These are phyloP conservation scores for Gillenia trifoliata DNA, from an alignment of 306 rosid genomes.

Conservation along the genomic window DNA sequence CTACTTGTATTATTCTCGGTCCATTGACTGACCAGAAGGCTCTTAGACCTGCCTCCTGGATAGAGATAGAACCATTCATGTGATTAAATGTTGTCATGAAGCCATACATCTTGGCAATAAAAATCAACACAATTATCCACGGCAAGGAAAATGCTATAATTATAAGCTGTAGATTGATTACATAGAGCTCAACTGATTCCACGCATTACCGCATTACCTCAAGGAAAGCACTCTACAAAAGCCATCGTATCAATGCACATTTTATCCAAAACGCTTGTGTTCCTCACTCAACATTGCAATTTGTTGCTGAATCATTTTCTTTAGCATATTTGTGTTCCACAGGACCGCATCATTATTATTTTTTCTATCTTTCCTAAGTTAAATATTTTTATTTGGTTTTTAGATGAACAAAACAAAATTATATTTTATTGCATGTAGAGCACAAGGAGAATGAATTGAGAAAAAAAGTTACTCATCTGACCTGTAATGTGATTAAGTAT, in stretches of 20 bases:
- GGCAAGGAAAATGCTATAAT: too few relatives aligned
- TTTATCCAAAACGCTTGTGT: background rate
- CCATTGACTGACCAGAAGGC: constrained; percentile 95
- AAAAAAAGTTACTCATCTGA: constrained; percentile 13
- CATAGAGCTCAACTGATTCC: too few relatives aligned
- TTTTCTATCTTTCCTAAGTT: background rate
- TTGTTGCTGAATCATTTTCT: background rate
- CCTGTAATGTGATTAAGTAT: constrained; percentile 83
- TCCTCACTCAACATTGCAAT: background rate
- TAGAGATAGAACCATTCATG: background rate
- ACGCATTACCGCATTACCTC: too few relatives aligned
- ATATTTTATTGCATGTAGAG: background rate
- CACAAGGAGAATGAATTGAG: background rate
- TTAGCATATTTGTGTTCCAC: background rate
- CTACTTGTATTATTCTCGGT: constrained; percentile 82
- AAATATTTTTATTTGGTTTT: background rate
- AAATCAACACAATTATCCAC: background rate
- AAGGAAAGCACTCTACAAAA: background rate
- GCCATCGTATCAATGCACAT: background rate
- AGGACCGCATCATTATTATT: background rate
- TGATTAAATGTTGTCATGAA: background rate
- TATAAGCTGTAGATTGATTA: too few relatives aligned
- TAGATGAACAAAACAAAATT: background rate
- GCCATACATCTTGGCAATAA: background rate
- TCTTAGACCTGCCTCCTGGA: constrained; percentile 87